Evolutionary conservation across 2,329 filamentous ascomycete species (phyloP).

Genomic region (Pseudopithomyces chartarum): DNA sequence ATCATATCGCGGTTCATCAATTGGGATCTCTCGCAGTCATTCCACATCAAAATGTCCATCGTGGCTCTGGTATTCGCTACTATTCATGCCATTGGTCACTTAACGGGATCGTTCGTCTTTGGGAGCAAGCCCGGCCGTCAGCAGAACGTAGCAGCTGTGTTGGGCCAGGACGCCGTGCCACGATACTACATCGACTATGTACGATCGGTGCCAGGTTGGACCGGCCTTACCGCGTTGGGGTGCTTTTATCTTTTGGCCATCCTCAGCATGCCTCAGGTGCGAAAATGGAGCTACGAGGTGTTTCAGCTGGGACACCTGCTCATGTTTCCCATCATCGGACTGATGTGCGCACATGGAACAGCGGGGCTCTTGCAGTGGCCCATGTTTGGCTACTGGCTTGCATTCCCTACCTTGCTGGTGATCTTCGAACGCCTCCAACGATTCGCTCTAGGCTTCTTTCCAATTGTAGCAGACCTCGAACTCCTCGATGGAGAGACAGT

Average conservation of each 20-base stretch:
- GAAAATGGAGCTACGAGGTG: slow-evolving; percentile 60
- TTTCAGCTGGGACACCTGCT: slow-evolving; percentile 63
- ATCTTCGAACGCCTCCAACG: slow-evolving; percentile 56
- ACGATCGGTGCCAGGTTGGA: slow-evolving; percentile 55
- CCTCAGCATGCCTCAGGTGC: slow-evolving; percentile 57
- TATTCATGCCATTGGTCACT: slow-evolving; percentile 60
- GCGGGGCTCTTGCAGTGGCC: slow-evolving; percentile 57
- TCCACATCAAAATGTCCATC: slow-evolving; percentile 62
- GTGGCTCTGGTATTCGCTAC: slow-evolving; percentile 57
- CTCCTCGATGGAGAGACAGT: slow-evolving; percentile 61
- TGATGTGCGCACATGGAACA: slow-evolving; percentile 62
- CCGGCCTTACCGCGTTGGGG: slow-evolving; percentile 55
- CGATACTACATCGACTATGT: slow-evolving; percentile 55
- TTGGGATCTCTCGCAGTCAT: slow-evolving; percentile 61
- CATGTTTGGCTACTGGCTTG: slow-evolving; percentile 63
- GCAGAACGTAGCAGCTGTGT: slow-evolving; percentile 49
- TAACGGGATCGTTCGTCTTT: slow-evolving; percentile 58
- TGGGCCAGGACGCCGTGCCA: slow-evolving; percentile 53
- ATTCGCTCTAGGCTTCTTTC: slow-evolving; percentile 54
- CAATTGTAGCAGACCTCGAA: slow-evolving; percentile 54
- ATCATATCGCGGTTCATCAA: slow-evolving; percentile 61
- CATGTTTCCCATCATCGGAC: slow-evolving; percentile 63
- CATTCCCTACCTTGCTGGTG: slow-evolving; percentile 58
- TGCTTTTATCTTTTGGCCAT: slow-evolving; percentile 57
- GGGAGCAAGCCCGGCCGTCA: slow-evolving; percentile 54